Evolutionary conservation across 345 rosid species (phyloP).

Genomic region (Acer yangbiense): DNA sequence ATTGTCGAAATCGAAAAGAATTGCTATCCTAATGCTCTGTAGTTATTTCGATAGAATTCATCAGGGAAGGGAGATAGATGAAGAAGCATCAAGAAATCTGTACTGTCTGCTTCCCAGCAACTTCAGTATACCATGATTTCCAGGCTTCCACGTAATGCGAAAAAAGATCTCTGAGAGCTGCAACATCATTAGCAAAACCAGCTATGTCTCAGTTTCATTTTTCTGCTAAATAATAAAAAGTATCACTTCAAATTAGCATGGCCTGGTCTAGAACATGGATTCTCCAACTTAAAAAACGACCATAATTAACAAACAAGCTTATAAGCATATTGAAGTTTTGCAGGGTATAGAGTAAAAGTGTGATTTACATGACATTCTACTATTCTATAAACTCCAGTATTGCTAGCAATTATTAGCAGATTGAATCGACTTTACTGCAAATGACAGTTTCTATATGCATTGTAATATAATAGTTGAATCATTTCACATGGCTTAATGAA

Average conservation of each 20-base stretch:
- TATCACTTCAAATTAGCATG: too few species aligned
- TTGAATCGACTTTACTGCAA: neutral
- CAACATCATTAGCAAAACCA: slow-evolving; percentile 26
- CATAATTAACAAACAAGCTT: too few species aligned
- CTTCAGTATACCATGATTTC: slow-evolving; percentile 83
- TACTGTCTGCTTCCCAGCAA: slow-evolving; percentile 52
- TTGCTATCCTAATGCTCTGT: neutral
- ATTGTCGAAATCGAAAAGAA: slow-evolving; percentile 1
- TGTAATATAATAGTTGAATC: neutral
- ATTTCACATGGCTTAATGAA: neutral
- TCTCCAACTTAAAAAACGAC: too few species aligned
- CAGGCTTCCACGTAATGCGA: slow-evolving; percentile 91
- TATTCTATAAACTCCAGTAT: neutral
- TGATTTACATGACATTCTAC: neutral
- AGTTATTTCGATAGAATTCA: slow-evolving; percentile 5
- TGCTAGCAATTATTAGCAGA: neutral
- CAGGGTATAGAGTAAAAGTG: too few species aligned
- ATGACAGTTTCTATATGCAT: too few species aligned
- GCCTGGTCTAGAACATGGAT: too few species aligned
- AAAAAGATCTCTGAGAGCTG: slow-evolving; percentile 84
- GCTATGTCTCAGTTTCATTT: neutral
- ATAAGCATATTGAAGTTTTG: too few species aligned
- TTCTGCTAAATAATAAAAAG: neutral
- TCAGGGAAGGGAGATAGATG: neutral
- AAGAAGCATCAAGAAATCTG: slow-evolving; percentile 33